Conservation (phyloP, 1,139 yeast species). For the Geotrichum klebahnii region DNA sequence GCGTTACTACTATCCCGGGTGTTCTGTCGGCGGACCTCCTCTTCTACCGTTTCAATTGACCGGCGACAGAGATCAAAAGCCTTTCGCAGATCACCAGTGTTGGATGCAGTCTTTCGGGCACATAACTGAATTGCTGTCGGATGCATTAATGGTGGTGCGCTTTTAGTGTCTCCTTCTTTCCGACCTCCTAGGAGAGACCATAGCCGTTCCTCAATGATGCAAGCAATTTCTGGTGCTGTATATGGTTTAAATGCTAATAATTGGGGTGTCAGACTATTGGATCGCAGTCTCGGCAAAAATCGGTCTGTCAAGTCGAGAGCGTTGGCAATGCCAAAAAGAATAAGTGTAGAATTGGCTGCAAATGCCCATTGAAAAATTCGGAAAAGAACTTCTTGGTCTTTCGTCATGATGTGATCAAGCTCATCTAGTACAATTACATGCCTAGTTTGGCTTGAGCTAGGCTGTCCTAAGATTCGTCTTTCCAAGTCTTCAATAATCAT, state of each 20-base stretch:
- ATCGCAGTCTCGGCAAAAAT: conserved; percentile 72
- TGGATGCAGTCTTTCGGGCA: conserved; percentile 79
- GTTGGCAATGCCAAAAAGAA: conserved; percentile 84
- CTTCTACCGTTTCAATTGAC: conserved; percentile 72
- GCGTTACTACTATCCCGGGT: background rate
- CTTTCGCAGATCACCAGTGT: conserved; percentile 87
- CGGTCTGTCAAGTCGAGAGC: conserved; percentile 87
- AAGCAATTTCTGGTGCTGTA: conserved; percentile 67
- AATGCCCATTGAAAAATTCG: conserved; percentile 71
- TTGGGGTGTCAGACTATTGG: conserved; percentile 66
- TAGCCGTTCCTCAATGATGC: conserved; percentile 57
- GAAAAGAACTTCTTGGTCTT: conserved; percentile 68
- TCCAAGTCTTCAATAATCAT: conserved; percentile 17
- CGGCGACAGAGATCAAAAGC: conserved; percentile 83
- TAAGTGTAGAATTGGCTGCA: conserved; percentile 47
- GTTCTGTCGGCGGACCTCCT: conserved; percentile 30
- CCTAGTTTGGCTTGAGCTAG: conserved; percentile 20
- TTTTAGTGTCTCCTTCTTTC: background rate
- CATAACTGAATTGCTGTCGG: conserved; percentile 81
- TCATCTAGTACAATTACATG: conserved; percentile 77
- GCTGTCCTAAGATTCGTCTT: conserved; percentile 13
- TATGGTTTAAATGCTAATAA: conserved; percentile 78
- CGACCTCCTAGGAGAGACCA: conserved; percentile 27
- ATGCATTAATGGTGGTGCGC: conserved; percentile 50
- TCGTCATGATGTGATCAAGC: conserved; percentile 74